Evolutionary conservation across 1,139 yeast species (phyloP), one percentile per base, ranked within the genome.

Genomic region (Debaryomycetaceae sp.): DNA sequence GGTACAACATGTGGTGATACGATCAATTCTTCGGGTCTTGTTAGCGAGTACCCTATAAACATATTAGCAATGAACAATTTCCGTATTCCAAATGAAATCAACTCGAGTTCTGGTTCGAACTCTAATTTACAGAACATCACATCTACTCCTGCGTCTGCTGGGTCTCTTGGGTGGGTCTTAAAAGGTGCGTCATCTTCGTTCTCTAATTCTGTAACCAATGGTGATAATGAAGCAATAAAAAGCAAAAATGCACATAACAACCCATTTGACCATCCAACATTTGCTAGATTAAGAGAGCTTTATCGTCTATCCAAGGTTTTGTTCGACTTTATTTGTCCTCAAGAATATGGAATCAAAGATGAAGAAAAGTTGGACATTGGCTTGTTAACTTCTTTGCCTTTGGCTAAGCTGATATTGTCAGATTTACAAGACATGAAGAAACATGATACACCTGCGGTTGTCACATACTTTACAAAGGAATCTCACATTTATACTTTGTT

Each of bases 291-390:
- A 44, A 76, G 98, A 51, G 98, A 94, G 57, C 73, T 94, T 42
- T 94, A 91, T 61, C 73, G 92, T 47, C 72, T 94, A 41, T 87
- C 97, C 0, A 94, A 94, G 61, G 96, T 94, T 4, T 67, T 94
- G 48, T 94, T 94, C 65, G 99, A 94, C 64, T 92, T 92, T 55
- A 89, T 94, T 39, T 92, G 98, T 63, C 99, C 99, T 9, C 98
- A 94, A 63, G 98, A 94, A 58, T 94, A 94, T 58, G 99, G 99
- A 48, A 94, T 94, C 50, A 91, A 91, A 49, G 96, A 89, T 55
- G 87, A 86, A 56, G 98, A 94, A 60, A 94, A 94, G 59, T 73
- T 94, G 45, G 98, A 94, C 60, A 94, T 94, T 67, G 98, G 99
- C 2, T 70, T 94, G 44, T 72, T 94, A 51, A 94, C 99, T 0